Conservation (phyloP, 495 filamentous ascomycete genomes). For the Elaphomyces granulatus region DNA sequence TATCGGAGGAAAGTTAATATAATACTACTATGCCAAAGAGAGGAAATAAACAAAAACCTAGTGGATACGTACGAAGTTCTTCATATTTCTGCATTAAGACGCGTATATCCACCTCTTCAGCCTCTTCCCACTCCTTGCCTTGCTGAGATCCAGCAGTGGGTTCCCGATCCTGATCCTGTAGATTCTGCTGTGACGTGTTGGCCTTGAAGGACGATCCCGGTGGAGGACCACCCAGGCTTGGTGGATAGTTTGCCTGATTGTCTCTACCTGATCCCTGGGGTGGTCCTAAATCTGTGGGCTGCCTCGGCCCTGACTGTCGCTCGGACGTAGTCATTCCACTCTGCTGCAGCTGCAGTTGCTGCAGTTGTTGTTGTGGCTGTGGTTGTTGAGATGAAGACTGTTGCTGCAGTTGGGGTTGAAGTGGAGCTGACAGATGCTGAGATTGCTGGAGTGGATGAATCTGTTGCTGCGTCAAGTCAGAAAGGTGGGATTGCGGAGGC, state of each 20-base stretch:
- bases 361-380: constrained; percentile 8
- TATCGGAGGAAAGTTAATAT: constrained; percentile 30
- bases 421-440: constrained; percentile 23
- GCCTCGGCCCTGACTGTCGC: constrained; percentile 21
- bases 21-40: no score
- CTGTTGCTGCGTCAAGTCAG: background rate
- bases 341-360: background rate
- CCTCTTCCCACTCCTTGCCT: constrained; percentile 36
- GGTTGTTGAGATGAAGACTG: constrained; percentile 1
- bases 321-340: constrained; percentile 20
- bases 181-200: constrained; percentile 16
- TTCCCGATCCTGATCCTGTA: constrained; percentile 38
- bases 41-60: background rate
- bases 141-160: constrained; percentile 37
- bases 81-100: constrained; percentile 38
- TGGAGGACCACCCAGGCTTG: constrained; percentile 3
- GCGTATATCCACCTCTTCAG: constrained; percentile 33
- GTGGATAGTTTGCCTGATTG: background rate
- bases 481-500: constrained; percentile 13
- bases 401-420: background rate
- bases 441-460: constrained; percentile 1
- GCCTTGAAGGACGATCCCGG: constrained; percentile 9
- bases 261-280: background rate
- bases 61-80: constrained; percentile 45
- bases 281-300: constrained; percentile 17